These are phyloP conservation scores for Helichrysum umbraculigerum DNA, from an alignment of 129 eudicot genomes.

Conservation along the genomic window DNA sequence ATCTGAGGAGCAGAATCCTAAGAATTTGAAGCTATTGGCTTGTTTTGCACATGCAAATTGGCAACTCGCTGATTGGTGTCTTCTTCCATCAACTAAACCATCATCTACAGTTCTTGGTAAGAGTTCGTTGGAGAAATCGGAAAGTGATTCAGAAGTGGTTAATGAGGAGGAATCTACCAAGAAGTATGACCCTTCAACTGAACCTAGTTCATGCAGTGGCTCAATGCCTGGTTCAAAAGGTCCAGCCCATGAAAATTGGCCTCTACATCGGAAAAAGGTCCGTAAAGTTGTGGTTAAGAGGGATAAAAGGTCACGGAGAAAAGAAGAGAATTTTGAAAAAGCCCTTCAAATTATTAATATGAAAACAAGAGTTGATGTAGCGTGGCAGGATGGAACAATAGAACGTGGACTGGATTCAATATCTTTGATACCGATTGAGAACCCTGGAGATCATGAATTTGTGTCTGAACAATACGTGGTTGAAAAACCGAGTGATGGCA, in stretches of 20 bases:
- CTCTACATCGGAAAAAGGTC: slow-evolving; percentile 80
- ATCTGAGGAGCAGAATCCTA: slow-evolving; percentile 91
- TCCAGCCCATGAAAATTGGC: slow-evolving; percentile 61
- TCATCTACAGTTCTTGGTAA: slow-evolving; percentile 40
- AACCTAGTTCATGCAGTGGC: slow-evolving; percentile 44
- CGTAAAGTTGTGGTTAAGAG: slow-evolving; percentile 74
- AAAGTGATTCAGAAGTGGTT: slow-evolving; percentile 58
- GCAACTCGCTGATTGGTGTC: slow-evolving; percentile 99
- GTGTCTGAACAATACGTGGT: slow-evolving; percentile 94
- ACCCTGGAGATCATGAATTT: slow-evolving; percentile 98
- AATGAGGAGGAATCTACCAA: slow-evolving; percentile 45
- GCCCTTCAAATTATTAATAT: slow-evolving; percentile 74
- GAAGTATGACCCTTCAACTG: slow-evolving; percentile 38
- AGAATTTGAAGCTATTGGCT: slow-evolving; percentile 69
- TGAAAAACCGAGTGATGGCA: slow-evolving; percentile 74
- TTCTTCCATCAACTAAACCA: slow-evolving; percentile 53
- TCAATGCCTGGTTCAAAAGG: slow-evolving; percentile 65
- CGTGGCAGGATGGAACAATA: slow-evolving; percentile 94
- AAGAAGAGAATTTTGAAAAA: slow-evolving; percentile 75
- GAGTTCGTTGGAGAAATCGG: slow-evolving; percentile 41
- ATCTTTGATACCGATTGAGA: slow-evolving; percentile 77
- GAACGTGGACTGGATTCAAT: slow-evolving; percentile 58
- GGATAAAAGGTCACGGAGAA: slow-evolving; percentile 73
- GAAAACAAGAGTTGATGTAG: slow-evolving; percentile 79
- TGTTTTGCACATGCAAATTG: slow-evolving; percentile 92